Conservation (phyloP, 2,329 filamentous ascomycete species). For the Fusarium camptoceras region DNA sequence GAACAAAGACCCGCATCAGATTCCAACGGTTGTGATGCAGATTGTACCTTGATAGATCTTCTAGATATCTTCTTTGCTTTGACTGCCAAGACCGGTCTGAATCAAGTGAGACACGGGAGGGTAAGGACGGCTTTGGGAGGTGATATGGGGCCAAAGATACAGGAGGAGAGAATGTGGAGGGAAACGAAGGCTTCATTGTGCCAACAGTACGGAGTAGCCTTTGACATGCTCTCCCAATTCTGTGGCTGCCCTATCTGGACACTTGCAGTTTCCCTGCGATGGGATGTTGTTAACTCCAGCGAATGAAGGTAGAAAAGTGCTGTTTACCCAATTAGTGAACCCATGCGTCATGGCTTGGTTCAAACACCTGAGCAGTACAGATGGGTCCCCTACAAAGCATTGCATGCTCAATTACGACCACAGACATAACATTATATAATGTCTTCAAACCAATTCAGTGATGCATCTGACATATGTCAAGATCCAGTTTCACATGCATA, state of each 20-base stretch:
- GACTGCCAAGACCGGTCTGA: not conserved
- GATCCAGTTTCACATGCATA: not conserved
- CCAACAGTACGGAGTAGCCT: not conserved
- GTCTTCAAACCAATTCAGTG: too few species aligned
- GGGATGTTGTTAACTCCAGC: too few species aligned
- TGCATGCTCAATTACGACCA: accelerated
- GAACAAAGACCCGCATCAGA: not conserved
- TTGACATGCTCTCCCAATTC: not conserved
- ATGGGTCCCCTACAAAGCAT: not conserved
- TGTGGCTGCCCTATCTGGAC: accelerated
- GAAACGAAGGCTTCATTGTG: not conserved
- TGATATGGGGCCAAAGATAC: not conserved
- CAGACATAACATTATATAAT: not conserved
- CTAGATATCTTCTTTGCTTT: not conserved
- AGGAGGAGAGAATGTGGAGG: not conserved
- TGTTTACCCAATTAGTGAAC: not conserved
- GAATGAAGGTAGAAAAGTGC: not conserved
- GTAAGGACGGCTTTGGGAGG: not conserved
- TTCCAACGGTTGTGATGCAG: not conserved
- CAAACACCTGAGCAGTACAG: not conserved
- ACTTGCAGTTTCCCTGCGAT: not conserved
- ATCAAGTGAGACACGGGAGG: not conserved
- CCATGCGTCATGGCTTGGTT: not conserved
- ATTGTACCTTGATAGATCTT: not conserved
- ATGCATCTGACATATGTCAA: not conserved